Evolutionary conservation across 1,284 basidiomycete species (phyloP).

Genomic region (Rhodofomes roseus): DNA sequence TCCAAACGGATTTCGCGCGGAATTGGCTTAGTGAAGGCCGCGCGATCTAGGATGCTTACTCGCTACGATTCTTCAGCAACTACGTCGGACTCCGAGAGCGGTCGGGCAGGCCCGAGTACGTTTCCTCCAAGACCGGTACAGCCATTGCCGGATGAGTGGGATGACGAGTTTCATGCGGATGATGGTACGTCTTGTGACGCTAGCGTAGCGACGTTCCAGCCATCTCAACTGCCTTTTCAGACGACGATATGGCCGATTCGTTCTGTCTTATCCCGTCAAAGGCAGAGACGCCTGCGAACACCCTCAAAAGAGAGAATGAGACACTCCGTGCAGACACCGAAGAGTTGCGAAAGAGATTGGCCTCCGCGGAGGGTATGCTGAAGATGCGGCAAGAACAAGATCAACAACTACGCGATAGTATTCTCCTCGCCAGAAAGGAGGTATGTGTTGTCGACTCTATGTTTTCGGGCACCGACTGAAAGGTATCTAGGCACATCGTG

Average conservation of each 20-base stretch:
- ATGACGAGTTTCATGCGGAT: slow-evolving; percentile 39
- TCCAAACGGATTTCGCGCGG: slow-evolving; percentile 29
- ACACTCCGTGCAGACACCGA: slow-evolving; percentile 58
- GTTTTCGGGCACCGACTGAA: background rate
- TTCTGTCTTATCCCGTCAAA: slow-evolving; percentile 70
- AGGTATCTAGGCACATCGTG: slow-evolving; percentile 61
- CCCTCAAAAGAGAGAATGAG: slow-evolving; percentile 61
- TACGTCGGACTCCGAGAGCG: slow-evolving; percentile 19
- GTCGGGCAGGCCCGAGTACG: slow-evolving; percentile 18
- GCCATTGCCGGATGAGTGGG: slow-evolving; percentile 27
- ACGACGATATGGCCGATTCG: slow-evolving; percentile 69
- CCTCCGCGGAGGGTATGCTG: slow-evolving; percentile 54
- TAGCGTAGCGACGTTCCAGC: background rate
- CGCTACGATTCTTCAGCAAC: slow-evolving; percentile 26
- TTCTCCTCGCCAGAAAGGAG: slow-evolving; percentile 75
- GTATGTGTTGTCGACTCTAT: slow-evolving; percentile 30
- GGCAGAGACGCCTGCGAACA: slow-evolving; percentile 39
- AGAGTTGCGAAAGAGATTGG: slow-evolving; percentile 50
- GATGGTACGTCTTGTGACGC: slow-evolving; percentile 30
- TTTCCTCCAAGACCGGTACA: slow-evolving; percentile 27
- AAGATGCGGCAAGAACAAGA: slow-evolving; percentile 74
- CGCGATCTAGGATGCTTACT: slow-evolving; percentile 27
- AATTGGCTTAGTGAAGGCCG: slow-evolving; percentile 27
- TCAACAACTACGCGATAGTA: slow-evolving; percentile 71
- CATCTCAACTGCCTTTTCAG: slow-evolving; percentile 11